Base-by-base conservation (phyloP, 2,329 filamentous ascomycete genomes). In the Arthroderma uncinatum region DNA sequence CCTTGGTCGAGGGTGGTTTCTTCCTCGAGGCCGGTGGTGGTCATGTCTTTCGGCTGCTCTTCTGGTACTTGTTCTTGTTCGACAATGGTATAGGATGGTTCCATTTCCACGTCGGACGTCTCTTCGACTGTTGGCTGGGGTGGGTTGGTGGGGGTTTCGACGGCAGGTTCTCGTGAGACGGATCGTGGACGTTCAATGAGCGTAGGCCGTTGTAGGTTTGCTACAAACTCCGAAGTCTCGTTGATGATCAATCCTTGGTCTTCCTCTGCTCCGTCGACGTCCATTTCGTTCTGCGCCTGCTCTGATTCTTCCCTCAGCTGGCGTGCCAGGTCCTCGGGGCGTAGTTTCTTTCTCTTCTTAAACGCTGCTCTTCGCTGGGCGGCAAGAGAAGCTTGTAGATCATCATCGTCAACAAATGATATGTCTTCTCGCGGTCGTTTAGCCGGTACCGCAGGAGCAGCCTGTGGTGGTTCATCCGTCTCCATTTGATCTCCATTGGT, bases 211-310 rank as follows among this genome's bases (percentile, higher is more conserved):
- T 85, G 86, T 57, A 98, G 73, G 56, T 89, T 89, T 25, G 90
- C 86, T 30, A 98, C 87, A 65, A 98, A 98, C 65, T 95, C 91
- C 0, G 90, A 90, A 0, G 92, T 95, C 68, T 96, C 93, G 60
- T 96, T 92, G 58, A 98, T 91, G n/a, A 96, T 81, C 1, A 98
- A 76, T 1, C 90, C 92, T 1, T 76, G 76, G 34, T 75, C 74
- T 54, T 80, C 77, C 8, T 72, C 67, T 19, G 75, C 75, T 2
- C 81, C 76, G 53, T 85, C 82, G 30, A 84, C 80, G 19, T 83
- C 84, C 66, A 80, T 75, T 8, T 74, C 73, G 0, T 74, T 75
- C 55, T 76, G 76, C 2, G 74, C 75, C 37, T 69, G 67, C 57
- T 63, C 62, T 2, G 66, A 74, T 64, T 87, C 84, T 67, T 87